These are phyloP conservation scores for Aspergillus bombycis DNA, from an alignment of 2,329 filamentous ascomycete species.

Conservation along the genomic window DNA sequence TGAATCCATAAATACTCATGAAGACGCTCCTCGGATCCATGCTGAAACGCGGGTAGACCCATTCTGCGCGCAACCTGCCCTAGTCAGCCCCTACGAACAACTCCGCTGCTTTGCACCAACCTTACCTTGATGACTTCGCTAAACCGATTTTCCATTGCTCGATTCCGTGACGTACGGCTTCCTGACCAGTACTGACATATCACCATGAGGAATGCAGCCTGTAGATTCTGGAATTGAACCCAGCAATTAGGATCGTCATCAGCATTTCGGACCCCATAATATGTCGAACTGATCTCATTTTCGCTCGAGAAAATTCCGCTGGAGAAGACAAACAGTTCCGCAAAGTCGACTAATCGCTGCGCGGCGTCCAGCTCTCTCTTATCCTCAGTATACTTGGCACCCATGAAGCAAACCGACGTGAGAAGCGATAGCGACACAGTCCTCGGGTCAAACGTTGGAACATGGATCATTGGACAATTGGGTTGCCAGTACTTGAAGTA, in stretches of 20 bases:
- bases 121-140: slow-evolving; percentile 46
- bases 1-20: slow-evolving; percentile 48
- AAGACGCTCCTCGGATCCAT: slow-evolving; percentile 40
- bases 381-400: slow-evolving; percentile 50
- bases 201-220: slow-evolving; percentile 47
- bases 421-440: slow-evolving; percentile 42
- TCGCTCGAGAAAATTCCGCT: slow-evolving; percentile 46
- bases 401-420: slow-evolving; percentile 46
- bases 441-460: slow-evolving; percentile 45
- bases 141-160: slow-evolving; percentile 49
- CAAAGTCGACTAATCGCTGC: slow-evolving; percentile 47
- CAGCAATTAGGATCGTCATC: slow-evolving; percentile 33
- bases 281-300: slow-evolving; percentile 40
- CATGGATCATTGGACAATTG: slow-evolving; percentile 49
- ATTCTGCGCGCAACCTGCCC: slow-evolving; percentile 44
- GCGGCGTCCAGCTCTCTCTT: slow-evolving; percentile 42
- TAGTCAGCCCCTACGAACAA: not conserved
- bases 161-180: slow-evolving; percentile 39
- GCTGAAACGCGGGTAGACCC: slow-evolving; percentile 41
- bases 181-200: slow-evolving; percentile 51
- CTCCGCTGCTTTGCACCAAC: not conserved
- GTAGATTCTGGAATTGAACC: slow-evolving; percentile 45
- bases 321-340: slow-evolving; percentile 49
- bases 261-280: slow-evolving; percentile 27
- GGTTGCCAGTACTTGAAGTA: slow-evolving; percentile 53